phyloP scores from a whole-genome alignment of 257 asterid species.

The Primulina eburnea region DNA sequence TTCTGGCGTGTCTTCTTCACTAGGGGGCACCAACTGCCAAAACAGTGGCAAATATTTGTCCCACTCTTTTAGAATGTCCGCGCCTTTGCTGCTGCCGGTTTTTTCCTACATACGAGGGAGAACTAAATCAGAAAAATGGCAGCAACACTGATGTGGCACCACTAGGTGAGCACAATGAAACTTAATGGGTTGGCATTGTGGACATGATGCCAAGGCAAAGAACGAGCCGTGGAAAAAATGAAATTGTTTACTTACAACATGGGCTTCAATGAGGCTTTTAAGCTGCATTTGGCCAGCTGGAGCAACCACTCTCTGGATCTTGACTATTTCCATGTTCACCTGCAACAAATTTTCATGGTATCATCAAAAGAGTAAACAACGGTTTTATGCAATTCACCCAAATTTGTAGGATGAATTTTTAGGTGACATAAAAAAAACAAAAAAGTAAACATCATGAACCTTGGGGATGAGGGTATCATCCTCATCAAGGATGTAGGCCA shows the following conservation, averaged over 20 bases:
- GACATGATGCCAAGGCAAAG: background rate
- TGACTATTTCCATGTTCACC: constrained; percentile 98
- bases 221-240: background rate
- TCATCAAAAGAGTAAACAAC: background rate
- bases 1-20: constrained; percentile 99
- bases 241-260: constrained; percentile 62
- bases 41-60: constrained; percentile 80
- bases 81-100: constrained; percentile 83
- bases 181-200: background rate
- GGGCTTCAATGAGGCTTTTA: constrained; percentile 87
- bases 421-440: background rate
- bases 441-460: constrained; percentile 40
- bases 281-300: constrained; percentile 97
- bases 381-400: background rate
- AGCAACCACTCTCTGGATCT: constrained; percentile 95
- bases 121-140: background rate
- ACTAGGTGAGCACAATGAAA: no score
- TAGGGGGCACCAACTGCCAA: constrained; percentile 98
- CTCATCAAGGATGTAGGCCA: constrained; percentile 90
- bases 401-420: no score
- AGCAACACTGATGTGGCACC: background rate
- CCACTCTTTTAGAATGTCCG: constrained; percentile 73
- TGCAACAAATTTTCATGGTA: constrained; percentile 24
- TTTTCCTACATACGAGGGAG: constrained; percentile 52
- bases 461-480: constrained; percentile 88